Evolutionary conservation across 2,329 filamentous ascomycete genomes (phyloP).

Genomic region (Monosporascus sp.): DNA sequence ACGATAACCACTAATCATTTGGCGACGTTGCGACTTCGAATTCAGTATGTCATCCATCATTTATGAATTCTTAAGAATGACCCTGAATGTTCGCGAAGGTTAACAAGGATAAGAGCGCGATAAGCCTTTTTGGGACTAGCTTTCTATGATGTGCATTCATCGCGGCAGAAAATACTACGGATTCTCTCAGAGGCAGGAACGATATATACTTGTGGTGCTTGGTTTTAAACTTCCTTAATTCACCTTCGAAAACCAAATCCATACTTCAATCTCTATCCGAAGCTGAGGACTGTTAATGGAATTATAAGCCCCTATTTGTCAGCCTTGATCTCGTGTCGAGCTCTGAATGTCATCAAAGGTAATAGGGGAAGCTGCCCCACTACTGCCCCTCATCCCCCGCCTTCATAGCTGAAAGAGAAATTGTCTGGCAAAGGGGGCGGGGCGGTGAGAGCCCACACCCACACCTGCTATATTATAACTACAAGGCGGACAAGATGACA

Average conservation of each 20-base stretch:
- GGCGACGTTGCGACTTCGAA: background rate
- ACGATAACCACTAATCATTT: background rate
- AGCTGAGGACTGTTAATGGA: too few species aligned
- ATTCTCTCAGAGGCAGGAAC: background rate
- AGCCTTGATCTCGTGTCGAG: too few species aligned
- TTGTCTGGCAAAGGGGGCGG: constrained; percentile 1
- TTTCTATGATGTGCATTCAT: background rate
- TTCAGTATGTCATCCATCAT: background rate
- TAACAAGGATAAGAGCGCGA: background rate
- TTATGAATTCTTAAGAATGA: background rate
- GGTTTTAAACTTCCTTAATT: too few species aligned
- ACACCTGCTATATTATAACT: too few species aligned
- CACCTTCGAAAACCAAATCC: too few species aligned
- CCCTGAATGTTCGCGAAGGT: background rate
- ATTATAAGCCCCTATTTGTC: too few species aligned
- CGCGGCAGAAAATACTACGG: too few species aligned
- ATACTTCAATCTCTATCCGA: too few species aligned
- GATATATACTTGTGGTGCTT: background rate
- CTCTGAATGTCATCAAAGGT: too few species aligned
- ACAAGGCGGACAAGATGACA: too few species aligned
- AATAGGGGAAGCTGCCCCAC: background rate
- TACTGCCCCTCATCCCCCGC: background rate
- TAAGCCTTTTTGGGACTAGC: constrained; percentile 1
- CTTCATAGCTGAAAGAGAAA: constrained; percentile 11
- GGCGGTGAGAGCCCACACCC: background rate